Evolutionary conservation across 257 asterid species (phyloP), one percentile per base, ranked within the genome.

Genomic region (Solanum stenotomum): DNA sequence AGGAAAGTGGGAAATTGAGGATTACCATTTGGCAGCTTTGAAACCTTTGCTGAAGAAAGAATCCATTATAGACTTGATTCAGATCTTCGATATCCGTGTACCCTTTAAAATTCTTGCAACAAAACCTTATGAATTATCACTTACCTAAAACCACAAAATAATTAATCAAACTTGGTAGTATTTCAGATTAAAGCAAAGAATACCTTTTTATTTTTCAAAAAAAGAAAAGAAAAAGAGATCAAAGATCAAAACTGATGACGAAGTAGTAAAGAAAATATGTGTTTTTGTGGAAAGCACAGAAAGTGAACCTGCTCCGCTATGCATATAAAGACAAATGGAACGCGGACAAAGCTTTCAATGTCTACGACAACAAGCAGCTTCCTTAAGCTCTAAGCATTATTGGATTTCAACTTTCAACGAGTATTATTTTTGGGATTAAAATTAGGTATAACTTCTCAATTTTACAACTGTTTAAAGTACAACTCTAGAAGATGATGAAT

Each of bases 11-110:
- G 52, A 52, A 84, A 42, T 75, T 35, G 46, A 88, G 52, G 65
- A 44, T 88, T 91, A 96, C 99, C 99, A 96, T 95, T 94, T 95
- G 44, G 96, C 89, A 85, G 95, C 97, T 92, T 95, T 95, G 94
- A 96, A 96, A 68, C 97, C 96, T 90, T 89, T 93, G 91, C 77
- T 92, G 95, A 96, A 95, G 92, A 96, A 90, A 75, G 99, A 95
- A 92, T 96, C 98, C 83, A 94, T 89, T 84, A 9, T 27, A 29
- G 7, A 12, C 56, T 15, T 29, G 11, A 81, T 81, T 81, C 70
- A 81, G 85, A 81, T 81, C 85, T 46, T 81, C 85, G 46, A 81
- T 46, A 79, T 42, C 85, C 49, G 37, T 14, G 4, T 29, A 34
- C 44, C 38, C 76, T 68, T 56, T 67, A 25, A 65, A 65, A 29